Evolutionary conservation across 164 flowering plant genomes (phyloP).

Genomic region (Magnolia officinalis): DNA sequence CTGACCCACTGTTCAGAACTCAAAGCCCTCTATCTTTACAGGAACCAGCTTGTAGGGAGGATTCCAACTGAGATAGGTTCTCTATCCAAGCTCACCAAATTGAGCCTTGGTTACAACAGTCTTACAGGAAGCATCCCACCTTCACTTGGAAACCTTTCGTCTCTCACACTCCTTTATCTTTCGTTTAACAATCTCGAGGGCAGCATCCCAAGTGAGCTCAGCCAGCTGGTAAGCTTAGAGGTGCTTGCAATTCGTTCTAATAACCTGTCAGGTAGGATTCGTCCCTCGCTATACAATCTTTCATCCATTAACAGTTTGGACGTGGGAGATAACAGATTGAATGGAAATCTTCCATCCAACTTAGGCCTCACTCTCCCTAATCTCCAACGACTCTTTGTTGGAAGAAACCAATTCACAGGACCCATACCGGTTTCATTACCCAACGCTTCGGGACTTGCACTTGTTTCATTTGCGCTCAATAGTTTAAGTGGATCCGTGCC

Average conservation of each 20-base stretch:
- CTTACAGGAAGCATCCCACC: neutral
- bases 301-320: neutral
- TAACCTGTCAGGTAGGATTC: neutral
- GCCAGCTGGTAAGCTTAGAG: neutral
- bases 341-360: conserved; percentile 19
- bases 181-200: conserved; percentile 3
- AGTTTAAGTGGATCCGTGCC: conserved; percentile 13
- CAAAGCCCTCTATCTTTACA: conserved; percentile 15
- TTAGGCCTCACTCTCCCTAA: conserved; percentile 31
- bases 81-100: neutral
- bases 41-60: neutral
- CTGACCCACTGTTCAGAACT: conserved; percentile 22
- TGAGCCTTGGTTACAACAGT: neutral
- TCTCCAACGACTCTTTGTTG: conserved; percentile 22
- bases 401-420: conserved; percentile 40
- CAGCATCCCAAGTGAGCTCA: neutral
- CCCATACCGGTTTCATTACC: conserved; percentile 39
- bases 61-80: neutral
- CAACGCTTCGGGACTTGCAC: conserved; percentile 34
- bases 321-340: conserved; percentile 8
- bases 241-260: neutral
- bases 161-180: neutral
- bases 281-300: neutral
- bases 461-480: conserved; percentile 30
- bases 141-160: conserved; percentile 4